Conservation (phyloP, 169 alveolate species). For the Cryptosporidium canis region DNA sequence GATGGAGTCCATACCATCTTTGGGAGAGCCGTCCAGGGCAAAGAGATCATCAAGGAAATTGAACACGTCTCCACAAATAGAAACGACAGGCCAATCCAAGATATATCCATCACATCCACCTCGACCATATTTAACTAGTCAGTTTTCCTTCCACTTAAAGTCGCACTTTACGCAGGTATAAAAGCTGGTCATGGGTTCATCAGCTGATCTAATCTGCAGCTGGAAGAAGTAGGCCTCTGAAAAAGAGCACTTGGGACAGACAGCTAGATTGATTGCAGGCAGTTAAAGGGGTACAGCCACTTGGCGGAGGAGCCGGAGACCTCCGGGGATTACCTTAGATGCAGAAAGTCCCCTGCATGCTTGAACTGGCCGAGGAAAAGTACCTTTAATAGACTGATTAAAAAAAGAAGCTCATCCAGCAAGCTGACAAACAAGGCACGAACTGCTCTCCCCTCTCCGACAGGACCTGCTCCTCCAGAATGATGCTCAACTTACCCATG, state of each 20-base stretch:
- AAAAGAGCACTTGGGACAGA: conserved; percentile 85
- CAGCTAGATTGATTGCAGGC: conserved; percentile 70
- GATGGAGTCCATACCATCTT: conserved; percentile 98
- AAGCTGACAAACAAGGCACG: too few species aligned
- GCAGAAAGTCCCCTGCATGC: too few species aligned
- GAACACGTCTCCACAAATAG: conserved; percentile 87
- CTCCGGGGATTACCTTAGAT: too few species aligned
- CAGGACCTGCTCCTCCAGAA: not conserved
- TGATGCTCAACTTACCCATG: not conserved
- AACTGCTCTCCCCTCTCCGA: not conserved
- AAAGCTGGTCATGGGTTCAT: conserved; percentile 89
- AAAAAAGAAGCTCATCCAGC: too few species aligned
- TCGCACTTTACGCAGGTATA: conserved; percentile 84
- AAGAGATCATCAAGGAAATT: conserved; percentile 91
- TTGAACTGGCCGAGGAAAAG: too few species aligned
- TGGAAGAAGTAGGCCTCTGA: conserved; percentile 84
- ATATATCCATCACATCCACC: conserved; percentile 74
- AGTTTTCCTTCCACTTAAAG: conserved; percentile 82
- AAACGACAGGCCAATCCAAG: conserved; percentile 83
- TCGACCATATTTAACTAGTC: conserved; percentile 6
- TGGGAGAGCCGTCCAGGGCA: conserved; percentile 95
- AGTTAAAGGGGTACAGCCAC: too few species aligned
- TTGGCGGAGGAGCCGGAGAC: too few species aligned
- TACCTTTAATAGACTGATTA: not conserved
- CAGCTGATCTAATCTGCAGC: conserved; percentile 89